Evolutionary conservation across 2,329 filamentous ascomycete genomes (phyloP).

Genomic region (Thermothelomyces thermophilus): DNA sequence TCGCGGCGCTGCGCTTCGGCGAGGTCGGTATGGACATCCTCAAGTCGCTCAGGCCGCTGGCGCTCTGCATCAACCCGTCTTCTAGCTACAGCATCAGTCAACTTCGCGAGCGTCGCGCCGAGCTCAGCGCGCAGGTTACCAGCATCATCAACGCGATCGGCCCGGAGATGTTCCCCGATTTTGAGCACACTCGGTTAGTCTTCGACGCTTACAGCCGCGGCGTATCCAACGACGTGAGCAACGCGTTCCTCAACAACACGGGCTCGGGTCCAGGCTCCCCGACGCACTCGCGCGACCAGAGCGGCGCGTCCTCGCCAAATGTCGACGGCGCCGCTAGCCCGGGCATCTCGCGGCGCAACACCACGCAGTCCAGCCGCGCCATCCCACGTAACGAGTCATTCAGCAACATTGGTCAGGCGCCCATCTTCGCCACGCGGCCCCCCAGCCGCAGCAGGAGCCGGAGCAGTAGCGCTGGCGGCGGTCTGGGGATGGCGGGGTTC

Average conservation of each 20-base stretch:
- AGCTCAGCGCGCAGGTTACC: conserved; percentile 76
- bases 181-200: conserved; percentile 68
- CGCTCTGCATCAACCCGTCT: conserved; percentile 76
- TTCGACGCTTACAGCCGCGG: conserved; percentile 35
- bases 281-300: conserved; percentile 37
- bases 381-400: conserved; percentile 88
- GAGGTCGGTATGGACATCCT: conserved; percentile 99
- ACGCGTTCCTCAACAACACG: neutral
- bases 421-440: conserved; percentile 84
- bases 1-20: conserved; percentile 87
- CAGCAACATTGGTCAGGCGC: conserved; percentile 78
- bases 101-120: conserved; percentile 63
- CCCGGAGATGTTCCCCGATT: conserved; percentile 96
- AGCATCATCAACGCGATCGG: conserved; percentile 91
- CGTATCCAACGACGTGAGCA: conserved; percentile 24
- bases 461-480: conserved; percentile 62
- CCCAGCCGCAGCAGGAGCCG: conserved; percentile 68
- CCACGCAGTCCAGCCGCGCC: conserved; percentile 46
- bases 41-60: conserved; percentile 84
- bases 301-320: conserved; percentile 39
- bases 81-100: conserved; percentile 78
- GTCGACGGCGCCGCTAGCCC: conserved; percentile 29
- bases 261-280: conserved; percentile 23
- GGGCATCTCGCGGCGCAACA: conserved; percentile 43
- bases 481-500: conserved; percentile 47